Percentiles rank a stretch among this genome's conserved stretches.
phyloP scores from a whole-genome alignment of 176 grass and related monocot species.

The Avena atlantica region DNA sequence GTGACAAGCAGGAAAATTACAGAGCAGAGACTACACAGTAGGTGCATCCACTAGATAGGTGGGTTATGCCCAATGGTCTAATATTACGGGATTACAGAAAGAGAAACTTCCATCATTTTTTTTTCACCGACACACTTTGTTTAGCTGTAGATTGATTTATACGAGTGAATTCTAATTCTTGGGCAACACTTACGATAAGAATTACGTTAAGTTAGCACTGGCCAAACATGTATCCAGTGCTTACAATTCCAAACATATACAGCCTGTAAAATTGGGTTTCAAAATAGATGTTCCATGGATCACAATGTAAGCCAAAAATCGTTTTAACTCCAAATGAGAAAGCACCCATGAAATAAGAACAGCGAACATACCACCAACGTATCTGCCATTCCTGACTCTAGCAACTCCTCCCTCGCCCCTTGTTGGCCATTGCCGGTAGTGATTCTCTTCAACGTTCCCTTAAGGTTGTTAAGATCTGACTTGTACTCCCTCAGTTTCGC shows the following conservation, averaged over 20 bases:
- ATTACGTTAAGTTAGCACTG: too few relatives aligned
- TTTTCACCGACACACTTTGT: not conserved
- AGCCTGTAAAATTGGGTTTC: constrained; percentile 15
- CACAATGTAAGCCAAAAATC: not conserved
- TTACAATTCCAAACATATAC: not conserved
- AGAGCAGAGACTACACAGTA: not conserved
- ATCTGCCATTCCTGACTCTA: constrained; percentile 89
- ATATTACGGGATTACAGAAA: not conserved
- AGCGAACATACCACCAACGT: constrained; percentile 62
- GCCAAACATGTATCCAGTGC: too few relatives aligned
- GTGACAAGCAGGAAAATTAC: not conserved
- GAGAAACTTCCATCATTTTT: not conserved
- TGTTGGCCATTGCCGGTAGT: constrained; percentile 54
- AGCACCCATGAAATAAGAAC: constrained; percentile 7
- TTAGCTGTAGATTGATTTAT: not conserved
- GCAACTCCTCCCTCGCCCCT: constrained; percentile 72
- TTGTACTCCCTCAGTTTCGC: constrained; percentile 95
- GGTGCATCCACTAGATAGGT: not conserved
- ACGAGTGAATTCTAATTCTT: too few relatives aligned
- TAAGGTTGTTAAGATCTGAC: constrained; percentile 92
- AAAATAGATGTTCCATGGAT: not conserved
- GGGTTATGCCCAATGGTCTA: not conserved
- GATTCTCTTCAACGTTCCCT: constrained; percentile 78
- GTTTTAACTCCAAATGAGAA: not conserved
- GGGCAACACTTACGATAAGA: too few relatives aligned